Evolutionary conservation across 1,284 basidiomycete species (phyloP), one percentile per base, ranked within the genome.

Genomic region (Pterula multifida): DNA sequence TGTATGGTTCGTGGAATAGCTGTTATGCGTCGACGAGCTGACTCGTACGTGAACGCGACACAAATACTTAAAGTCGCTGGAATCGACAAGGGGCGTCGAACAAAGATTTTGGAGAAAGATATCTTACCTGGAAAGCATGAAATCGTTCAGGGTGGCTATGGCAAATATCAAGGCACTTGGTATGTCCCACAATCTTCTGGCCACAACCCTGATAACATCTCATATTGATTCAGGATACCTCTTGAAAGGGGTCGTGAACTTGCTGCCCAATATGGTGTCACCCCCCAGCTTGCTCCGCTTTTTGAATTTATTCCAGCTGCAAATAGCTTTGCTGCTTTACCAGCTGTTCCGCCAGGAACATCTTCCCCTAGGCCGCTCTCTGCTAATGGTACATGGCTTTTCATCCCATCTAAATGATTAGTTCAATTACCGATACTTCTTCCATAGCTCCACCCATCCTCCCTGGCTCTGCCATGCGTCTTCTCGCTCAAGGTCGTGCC

Each of bases 91-190:
- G 93, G 92, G 2, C 80, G 88, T 36, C 78, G 96, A 42, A 98
- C 95, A 21, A 97, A 97, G 77, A 97, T 98, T 52, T 76, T 98
- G 32, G 96, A 98, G 71, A 96, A 95, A 66, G 95, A 98, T 70
- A 90, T 99, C 55, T 76, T 94, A 36, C 87, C 88, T 45, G 94
- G 94, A 49, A 86, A 91, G 66, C 94, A 98, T 66, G 95, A 99
- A 68, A 98, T 98, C 66, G 92, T 99, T 11, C 96, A 99, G 65
- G 96, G 96, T 47, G 96, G 96, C 36, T 98, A 98, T 62, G 96
- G 96, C 42, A 97, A 97, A 70, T 99, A 98, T 65, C 96, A 99
- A 66, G 96, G 96, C 54, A 98, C 96, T 48, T 99, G 96, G 95
- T 93, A 59, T 63, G 72, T 52, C 26, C 4, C 24, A 2, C 35